Evolutionary conservation across 2,329 filamentous ascomycete species (phyloP), one percentile per base, ranked within the genome.

Genomic region (Penicillium sp.): DNA sequence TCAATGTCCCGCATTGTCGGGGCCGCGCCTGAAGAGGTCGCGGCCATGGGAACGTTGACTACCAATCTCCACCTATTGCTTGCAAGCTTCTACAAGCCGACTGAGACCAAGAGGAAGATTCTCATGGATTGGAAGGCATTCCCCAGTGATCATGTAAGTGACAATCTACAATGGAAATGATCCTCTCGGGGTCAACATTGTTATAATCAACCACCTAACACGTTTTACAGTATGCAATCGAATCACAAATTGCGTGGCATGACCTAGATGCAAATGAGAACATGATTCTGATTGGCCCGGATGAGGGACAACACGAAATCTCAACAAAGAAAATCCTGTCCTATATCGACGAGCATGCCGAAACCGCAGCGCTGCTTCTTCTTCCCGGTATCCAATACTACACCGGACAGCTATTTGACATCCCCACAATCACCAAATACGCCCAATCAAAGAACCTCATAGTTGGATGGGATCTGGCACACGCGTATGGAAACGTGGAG

Each of bases 341-440:
- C 2, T 79, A 83, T 31, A 96, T 96, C 62, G 88, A 91, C 58
- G 74, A 86, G 63, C 88, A 96, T 67, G 89, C 87, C 43, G 79
- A 85, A 1, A 83, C 86, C 4, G 86, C 90, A 0, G 90, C 91
- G 2, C 75, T 96, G 5, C 77, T 96, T 4, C 83, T 96, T 6
- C 83, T 96, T 0, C 91, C 91, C 0, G 92, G 91, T 21, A 89
- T 96, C 41, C 92, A 96, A 73, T 96, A 93, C 79, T 96, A 94
- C 78, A 93, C 89, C 3, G 92, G 92, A 58, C 92, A 96, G 72
- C 82, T 89, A 39, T 89, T 96, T 66, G 90, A 96, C 73, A 92
- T 96, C 4, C 77, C 83, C 31, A 81, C 77, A 41, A 96, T 96
- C 71, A 96, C 92, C 1, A 81, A 81, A 6, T 83, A 93, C 72